Conservation (phyloP, 116 monocot genomes). For the Phalaenopsis hybrid region DNA sequence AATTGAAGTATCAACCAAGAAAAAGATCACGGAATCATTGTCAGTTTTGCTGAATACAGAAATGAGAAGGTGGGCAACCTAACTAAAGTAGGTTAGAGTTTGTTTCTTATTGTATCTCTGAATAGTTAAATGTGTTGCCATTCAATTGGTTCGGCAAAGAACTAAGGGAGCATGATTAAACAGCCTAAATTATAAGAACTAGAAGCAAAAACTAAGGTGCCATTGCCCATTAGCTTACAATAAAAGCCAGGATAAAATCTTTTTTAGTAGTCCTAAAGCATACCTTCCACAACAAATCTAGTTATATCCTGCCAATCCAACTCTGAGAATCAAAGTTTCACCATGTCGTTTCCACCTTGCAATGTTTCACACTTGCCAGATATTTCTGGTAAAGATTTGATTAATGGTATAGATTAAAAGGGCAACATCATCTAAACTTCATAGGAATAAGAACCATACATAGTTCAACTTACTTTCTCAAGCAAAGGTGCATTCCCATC, state of each 20-base stretch:
- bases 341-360: neutral
- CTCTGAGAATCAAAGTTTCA: constrained; percentile 13
- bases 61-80: neutral
- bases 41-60: neutral
- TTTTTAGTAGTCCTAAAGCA: neutral
- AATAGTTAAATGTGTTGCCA: neutral
- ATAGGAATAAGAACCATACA: neutral
- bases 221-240: too few species aligned
- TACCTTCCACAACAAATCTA: constrained; percentile 31
- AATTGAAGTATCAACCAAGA: neutral
- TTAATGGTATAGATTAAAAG: neutral
- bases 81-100: neutral
- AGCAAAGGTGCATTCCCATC: constrained; percentile 19
- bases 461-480: constrained; percentile 41
- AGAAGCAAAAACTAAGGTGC: too few species aligned
- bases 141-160: neutral
- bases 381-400: constrained; percentile 10
- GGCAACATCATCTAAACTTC: neutral
- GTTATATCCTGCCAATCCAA: constrained; percentile 12
- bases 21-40: neutral
- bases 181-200: too few species aligned
- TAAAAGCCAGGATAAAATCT: neutral
- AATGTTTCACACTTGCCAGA: too few species aligned
- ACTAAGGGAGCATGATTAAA: neutral
- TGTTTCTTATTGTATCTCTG: neutral